Percentiles rank a stretch among this genome's conserved stretches.
Conservation (phyloP, 768 basidiomycete species). For the Dentipellis sp. region DNA sequence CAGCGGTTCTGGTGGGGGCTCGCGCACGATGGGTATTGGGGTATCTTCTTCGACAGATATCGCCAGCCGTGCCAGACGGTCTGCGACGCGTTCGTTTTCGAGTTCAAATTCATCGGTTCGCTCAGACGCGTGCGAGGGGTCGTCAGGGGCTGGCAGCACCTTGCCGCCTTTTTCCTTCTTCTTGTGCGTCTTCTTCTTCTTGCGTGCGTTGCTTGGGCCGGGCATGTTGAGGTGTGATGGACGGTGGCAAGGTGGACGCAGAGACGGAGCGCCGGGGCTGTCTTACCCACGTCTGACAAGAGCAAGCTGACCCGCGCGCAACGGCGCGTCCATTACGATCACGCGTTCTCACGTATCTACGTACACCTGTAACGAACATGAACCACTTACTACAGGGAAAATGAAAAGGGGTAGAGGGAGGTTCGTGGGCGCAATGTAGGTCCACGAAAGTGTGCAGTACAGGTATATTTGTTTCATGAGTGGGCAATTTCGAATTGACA, state of each 20-base stretch:
- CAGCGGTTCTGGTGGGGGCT: neutral
- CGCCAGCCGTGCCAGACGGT: neutral
- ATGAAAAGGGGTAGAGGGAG: too few relatives aligned
- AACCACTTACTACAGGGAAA: too few relatives aligned
- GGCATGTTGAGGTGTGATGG: neutral
- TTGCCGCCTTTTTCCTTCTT: neutral
- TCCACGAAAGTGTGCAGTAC: too few relatives aligned
- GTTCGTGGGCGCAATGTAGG: too few relatives aligned
- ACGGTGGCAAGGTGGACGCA: neutral
- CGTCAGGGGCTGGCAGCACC: neutral
- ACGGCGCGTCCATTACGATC: too few relatives aligned
- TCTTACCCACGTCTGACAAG: too few relatives aligned
- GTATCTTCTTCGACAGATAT: neutral
- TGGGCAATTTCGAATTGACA: too few relatives aligned
- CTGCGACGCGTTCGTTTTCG: neutral
- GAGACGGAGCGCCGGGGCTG: too few relatives aligned
- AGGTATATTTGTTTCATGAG: too few relatives aligned
- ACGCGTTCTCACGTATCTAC: too few relatives aligned
- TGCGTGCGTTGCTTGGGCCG: neutral
- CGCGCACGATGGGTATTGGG: neutral
- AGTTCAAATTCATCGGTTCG: neutral
- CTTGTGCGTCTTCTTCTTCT: neutral
- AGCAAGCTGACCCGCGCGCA: too few relatives aligned
- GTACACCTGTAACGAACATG: too few relatives aligned
- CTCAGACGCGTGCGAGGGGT: neutral